Evolutionary conservation across 2,329 filamentous ascomycete species (phyloP), one percentile per base, ranked within the genome.

Genomic region (Pochonia chlamydosporia): DNA sequence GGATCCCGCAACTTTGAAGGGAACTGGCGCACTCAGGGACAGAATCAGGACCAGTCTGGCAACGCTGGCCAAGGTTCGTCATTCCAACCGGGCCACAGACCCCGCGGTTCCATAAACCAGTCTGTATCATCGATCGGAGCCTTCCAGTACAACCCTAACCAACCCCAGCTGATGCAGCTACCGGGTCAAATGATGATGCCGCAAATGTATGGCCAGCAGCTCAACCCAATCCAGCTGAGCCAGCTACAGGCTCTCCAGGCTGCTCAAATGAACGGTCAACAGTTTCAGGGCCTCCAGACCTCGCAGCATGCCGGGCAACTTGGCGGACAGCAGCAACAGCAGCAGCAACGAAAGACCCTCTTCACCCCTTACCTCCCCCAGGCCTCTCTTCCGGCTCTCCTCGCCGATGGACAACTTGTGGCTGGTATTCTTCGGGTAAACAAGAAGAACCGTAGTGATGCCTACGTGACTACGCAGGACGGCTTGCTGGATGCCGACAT

Each of bases 371-470:
- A 99, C 62, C 80, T 99, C 43, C 92, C 93, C 14, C 93, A 99
- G 66, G 92, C 92, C 6, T 95, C 87, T 49, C 77, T 99, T 18
- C 93, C 93, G 49, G 92, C 91, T 43, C 79, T 99, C 33, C 81
- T 97, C 49, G 85, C 82, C 51, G 89, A 96, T 61, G 93, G 93
- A 16, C 90, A 96, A 68, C 84, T 99, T 49, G 93, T 99, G 46
- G 92, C 92, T 52, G 93, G 93, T 72, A 90, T 96, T 57, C 85
- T 99, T 44, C 88, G 93, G 51, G 93, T 99, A 55, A 99, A 99
- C 81, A 99, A 97, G 77, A 99, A 99, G 78, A 99, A 99, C 71
- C 86, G 93, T 54, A 97, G 92, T 59, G 93, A 99, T 68, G 93
- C 93, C 24, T 99, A 99, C 61, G 93, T 99, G 47, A 93, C 93